A percentile compares a stretch with the other conserved stretches of the same genome.
phyloP scores from a whole-genome alignment of 1,139 yeast species.

The Pichiaceae sp. region DNA sequence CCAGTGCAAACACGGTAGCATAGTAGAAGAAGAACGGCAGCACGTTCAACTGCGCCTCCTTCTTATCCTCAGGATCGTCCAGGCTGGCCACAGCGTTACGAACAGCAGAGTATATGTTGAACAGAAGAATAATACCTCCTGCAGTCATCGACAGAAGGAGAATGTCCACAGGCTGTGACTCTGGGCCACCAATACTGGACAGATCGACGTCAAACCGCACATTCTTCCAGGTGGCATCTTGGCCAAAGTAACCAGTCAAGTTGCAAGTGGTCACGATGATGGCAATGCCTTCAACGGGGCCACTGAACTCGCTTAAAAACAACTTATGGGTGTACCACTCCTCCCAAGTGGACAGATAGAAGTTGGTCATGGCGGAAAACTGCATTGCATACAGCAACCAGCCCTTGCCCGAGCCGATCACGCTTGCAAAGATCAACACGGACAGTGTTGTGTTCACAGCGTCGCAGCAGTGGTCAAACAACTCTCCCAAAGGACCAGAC shows the following conservation, averaged over 20 bases:
- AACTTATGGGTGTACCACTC: constrained; percentile 86
- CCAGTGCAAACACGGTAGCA: constrained; percentile 36
- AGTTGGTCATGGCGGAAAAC: constrained; percentile 71
- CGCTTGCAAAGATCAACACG: constrained; percentile 62
- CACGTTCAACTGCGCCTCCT: constrained; percentile 52
- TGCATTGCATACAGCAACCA: constrained; percentile 58
- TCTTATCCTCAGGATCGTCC: constrained; percentile 25
- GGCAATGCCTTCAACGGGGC: constrained; percentile 91
- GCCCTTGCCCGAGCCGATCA: constrained; percentile 63
- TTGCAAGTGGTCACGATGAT: constrained; percentile 35
- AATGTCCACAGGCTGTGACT: not conserved
- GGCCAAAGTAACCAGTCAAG: constrained; percentile 63
- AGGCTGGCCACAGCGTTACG: constrained; percentile 39
- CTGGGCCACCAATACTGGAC: constrained; percentile 23
- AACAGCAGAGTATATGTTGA: constrained; percentile 68
- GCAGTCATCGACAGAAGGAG: constrained; percentile 28
- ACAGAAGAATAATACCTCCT: constrained; percentile 52
- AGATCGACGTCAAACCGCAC: constrained; percentile 26
- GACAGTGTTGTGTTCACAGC: constrained; percentile 86
- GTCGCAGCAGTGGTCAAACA: constrained; percentile 90
- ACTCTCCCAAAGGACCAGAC: constrained; percentile 89
- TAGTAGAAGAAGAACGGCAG: constrained; percentile 67
- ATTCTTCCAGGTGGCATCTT: constrained; percentile 49
- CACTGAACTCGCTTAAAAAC: constrained; percentile 72
- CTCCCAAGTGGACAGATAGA: constrained; percentile 92